phyloP scores from a whole-genome alignment of 345 rosid species.

The Mercurialis annua region DNA sequence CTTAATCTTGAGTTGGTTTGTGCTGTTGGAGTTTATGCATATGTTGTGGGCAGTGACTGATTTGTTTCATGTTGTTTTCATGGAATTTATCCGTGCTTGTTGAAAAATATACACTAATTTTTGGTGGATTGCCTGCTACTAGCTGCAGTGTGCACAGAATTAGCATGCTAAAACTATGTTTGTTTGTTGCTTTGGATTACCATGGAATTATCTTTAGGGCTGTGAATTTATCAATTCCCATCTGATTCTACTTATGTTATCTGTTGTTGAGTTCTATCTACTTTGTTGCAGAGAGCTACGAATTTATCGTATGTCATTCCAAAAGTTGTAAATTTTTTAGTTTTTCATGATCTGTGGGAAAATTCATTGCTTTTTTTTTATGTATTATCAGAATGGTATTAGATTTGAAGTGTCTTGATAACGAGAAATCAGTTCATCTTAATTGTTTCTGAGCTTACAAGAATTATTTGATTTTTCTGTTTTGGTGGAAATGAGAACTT shows the following conservation, averaged over 20 bases:
- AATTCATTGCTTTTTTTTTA: background rate
- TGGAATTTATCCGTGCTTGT: background rate
- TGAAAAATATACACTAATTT: background rate
- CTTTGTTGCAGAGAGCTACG: background rate
- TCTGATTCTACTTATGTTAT: background rate
- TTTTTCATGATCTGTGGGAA: too few relatives aligned
- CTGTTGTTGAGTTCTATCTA: too few relatives aligned
- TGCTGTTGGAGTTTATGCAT: background rate
- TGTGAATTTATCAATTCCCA: background rate
- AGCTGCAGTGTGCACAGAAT: background rate
- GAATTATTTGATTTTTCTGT: background rate
- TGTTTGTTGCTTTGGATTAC: background rate
- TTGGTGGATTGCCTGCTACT: background rate
- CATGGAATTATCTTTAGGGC: background rate
- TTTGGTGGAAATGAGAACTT: background rate
- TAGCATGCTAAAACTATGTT: background rate
- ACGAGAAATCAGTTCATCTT: background rate
- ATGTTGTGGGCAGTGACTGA: background rate
- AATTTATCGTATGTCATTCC: background rate
- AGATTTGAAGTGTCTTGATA: background rate
- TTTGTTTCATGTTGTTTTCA: background rate
- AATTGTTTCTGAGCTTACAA: background rate
- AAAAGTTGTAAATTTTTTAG: too few relatives aligned
- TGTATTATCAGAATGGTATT: background rate
- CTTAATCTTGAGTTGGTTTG: too few relatives aligned